Conservation (phyloP, 2,329 filamentous ascomycete genomes). For the Colletotrichum eremochloae region DNA sequence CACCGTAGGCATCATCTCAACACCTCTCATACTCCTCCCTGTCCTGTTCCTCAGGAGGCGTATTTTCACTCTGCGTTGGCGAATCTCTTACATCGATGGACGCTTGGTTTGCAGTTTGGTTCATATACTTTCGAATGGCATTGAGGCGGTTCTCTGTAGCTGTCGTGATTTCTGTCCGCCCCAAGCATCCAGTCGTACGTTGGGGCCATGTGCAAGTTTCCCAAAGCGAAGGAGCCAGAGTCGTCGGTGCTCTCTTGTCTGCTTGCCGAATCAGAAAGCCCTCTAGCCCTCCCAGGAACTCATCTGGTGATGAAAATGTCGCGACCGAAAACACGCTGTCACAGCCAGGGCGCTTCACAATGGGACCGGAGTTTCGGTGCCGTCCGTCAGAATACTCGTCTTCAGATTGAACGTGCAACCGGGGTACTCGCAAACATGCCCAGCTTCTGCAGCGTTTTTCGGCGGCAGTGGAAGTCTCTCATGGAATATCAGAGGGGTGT, state of each 20-base stretch:
- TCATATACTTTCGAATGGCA: neutral
- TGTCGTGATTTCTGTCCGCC: neutral
- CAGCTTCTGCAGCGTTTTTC: neutral
- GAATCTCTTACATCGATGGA: neutral
- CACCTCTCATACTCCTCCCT: neutral
- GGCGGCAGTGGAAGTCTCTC: neutral
- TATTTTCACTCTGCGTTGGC: neutral
- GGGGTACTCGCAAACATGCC: neutral
- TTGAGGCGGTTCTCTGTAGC: neutral
- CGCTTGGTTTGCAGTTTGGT: neutral
- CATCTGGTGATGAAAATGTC: neutral
- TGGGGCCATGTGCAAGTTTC: conserved; percentile 12
- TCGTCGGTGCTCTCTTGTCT: conserved; percentile 38
- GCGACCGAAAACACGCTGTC: conserved; percentile 14
- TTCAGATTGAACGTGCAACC: conserved; percentile 6
- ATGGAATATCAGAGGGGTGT: neutral
- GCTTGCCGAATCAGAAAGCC: conserved; percentile 26
- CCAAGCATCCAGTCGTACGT: neutral
- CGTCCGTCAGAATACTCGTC: neutral
- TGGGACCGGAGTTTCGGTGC: neutral
- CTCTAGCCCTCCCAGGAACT: neutral
- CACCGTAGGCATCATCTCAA: no score
- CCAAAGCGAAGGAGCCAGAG: conserved; percentile 36
- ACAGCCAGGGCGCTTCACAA: conserved; percentile 22
- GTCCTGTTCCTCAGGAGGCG: neutral